A percentile compares a stretch with the other conserved stretches of the same genome.
Conservation (phyloP, 116 monocot genomes). For the Dioscorea cayenensis region DNA sequence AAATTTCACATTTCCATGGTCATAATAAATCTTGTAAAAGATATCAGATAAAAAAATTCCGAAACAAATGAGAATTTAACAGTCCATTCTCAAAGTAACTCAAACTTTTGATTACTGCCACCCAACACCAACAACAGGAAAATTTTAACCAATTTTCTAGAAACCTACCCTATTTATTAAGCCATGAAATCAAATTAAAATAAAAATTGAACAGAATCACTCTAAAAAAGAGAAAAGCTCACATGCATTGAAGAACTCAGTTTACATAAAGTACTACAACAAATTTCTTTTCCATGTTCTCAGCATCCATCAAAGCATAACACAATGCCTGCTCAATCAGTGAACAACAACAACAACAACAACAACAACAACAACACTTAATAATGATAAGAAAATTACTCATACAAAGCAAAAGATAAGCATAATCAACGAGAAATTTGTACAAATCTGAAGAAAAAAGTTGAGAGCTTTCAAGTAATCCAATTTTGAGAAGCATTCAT, state of each 20-base stretch:
- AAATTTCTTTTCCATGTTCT: constrained; percentile 38
- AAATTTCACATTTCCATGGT: too few species aligned
- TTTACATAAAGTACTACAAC: constrained; percentile 60
- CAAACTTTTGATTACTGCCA: too few species aligned
- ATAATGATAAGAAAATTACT: neutral
- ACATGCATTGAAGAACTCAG: constrained; percentile 67
- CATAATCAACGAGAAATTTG: neutral
- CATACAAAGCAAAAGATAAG: neutral
- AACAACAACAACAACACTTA: neutral
- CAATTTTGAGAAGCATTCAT: constrained; percentile 47
- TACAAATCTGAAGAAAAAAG: constrained; percentile 65
- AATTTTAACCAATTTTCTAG: too few species aligned
- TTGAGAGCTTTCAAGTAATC: constrained; percentile 53
- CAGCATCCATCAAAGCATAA: constrained; percentile 28
- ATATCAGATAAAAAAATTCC: too few species aligned
- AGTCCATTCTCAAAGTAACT: too few species aligned
- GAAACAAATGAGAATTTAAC: too few species aligned
- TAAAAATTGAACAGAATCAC: neutral
- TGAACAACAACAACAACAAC: neutral
- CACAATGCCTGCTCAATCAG: constrained; percentile 52
- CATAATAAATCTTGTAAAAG: too few species aligned
- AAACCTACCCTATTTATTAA: too few species aligned
- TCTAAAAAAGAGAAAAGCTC: constrained; percentile 9
- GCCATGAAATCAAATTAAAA: neutral
- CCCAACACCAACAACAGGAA: too few species aligned